phyloP scores from a whole-genome alignment of 179 eudicot genomes.

The Amaranthus tricolor region DNA sequence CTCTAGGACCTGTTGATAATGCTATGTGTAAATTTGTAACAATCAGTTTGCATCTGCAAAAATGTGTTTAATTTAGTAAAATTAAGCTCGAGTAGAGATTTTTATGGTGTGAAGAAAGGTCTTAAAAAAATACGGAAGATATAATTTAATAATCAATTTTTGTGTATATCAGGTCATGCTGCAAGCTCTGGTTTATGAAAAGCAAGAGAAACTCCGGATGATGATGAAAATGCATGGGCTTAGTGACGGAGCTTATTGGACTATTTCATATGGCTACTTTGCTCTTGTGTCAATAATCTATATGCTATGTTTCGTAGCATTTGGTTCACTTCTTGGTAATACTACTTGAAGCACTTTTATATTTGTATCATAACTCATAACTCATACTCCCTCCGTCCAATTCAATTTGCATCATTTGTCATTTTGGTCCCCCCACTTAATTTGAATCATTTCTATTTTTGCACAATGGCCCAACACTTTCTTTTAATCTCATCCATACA shows the following conservation, averaged over 20 bases:
- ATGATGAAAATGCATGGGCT: slow-evolving; percentile 99
- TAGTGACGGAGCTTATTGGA: slow-evolving; percentile 83
- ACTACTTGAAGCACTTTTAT: background rate
- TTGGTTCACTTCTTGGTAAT: slow-evolving; percentile 73
- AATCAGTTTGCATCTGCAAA: no score
- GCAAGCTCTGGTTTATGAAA: slow-evolving; percentile 79
- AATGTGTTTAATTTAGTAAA: no score
- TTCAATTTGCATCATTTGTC: no score
- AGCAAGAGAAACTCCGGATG: slow-evolving; percentile 70
- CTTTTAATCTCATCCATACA: no score
- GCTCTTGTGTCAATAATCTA: slow-evolving; percentile 54
- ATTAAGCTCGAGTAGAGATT: no score
- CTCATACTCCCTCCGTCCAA: no score
- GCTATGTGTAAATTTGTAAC: no score
- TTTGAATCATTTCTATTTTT: no score
- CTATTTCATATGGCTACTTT: slow-evolving; percentile 74
- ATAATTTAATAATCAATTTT: background rate
- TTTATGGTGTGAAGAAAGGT: no score
- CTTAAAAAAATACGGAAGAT: background rate
- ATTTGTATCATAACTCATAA: no score
- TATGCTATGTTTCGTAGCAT: slow-evolving; percentile 69
- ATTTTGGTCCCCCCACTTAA: no score
- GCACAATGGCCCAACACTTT: no score
- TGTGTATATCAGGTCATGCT: slow-evolving; percentile 50
- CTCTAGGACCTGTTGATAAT: background rate